These are phyloP conservation scores for Populus hybrid DNA, from an alignment of 441 rosid species.

Conservation along the genomic window DNA sequence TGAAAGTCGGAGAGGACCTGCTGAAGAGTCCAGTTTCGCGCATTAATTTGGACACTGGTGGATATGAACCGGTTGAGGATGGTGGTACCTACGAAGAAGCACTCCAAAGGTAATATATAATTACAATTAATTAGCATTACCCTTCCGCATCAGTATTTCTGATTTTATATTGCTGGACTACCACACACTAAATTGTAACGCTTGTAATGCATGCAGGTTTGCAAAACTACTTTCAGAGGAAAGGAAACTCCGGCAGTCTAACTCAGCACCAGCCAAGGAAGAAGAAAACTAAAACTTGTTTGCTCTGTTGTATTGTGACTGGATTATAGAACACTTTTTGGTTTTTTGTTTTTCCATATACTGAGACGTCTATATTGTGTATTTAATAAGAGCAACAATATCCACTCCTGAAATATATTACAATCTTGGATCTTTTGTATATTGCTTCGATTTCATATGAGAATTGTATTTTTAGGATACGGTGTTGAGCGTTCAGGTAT, in stretches of 20 bases:
- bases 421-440: too few species aligned
- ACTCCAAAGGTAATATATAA: slow-evolving; percentile 36
- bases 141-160: background rate
- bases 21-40: slow-evolving; percentile 44
- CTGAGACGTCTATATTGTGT: too few species aligned
- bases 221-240: slow-evolving; percentile 31
- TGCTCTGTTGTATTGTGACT: too few species aligned
- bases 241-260: slow-evolving; percentile 20
- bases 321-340: too few species aligned
- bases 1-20: slow-evolving; percentile 43
- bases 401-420: too few species aligned
- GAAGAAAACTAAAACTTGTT: background rate
- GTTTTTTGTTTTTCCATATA: too few species aligned
- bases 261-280: slow-evolving; percentile 7
- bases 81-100: slow-evolving; percentile 43
- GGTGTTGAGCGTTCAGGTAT: too few species aligned
- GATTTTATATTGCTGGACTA: background rate
- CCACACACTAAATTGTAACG: background rate
- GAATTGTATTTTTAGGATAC: too few species aligned
- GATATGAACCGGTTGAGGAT: slow-evolving; percentile 33
- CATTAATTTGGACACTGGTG: slow-evolving; percentile 53
- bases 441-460: too few species aligned
- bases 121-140: background rate
- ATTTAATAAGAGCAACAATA: too few species aligned
- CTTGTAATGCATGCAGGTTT: slow-evolving; percentile 13